Conservation (phyloP, 2,329 filamentous ascomycete species). For the Aspergillus glaucus region DNA sequence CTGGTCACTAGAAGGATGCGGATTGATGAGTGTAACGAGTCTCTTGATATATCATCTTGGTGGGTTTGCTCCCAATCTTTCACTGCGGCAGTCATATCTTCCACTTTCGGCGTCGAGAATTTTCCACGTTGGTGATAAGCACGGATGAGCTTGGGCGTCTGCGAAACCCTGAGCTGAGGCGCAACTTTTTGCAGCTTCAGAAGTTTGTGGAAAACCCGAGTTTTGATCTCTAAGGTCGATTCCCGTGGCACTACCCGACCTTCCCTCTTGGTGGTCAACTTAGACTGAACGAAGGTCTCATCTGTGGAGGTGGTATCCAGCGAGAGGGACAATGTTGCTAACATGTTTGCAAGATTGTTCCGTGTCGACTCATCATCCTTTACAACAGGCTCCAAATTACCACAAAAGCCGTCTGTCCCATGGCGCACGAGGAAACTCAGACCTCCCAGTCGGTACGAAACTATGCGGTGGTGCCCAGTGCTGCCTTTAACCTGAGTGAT, state of each 20-base stretch:
- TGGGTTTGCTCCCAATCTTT: slow-evolving; percentile 32
- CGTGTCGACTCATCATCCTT: not conserved
- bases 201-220: slow-evolving; percentile 26
- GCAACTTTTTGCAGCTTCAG: slow-evolving; percentile 32
- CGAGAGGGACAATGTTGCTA: slow-evolving; percentile 5
- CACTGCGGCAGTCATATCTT: slow-evolving; percentile 30
- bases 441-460: slow-evolving; percentile 40
- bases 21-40: slow-evolving; percentile 27
- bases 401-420: slow-evolving; percentile 34
- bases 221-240: slow-evolving; percentile 44
- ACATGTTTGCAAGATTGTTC: slow-evolving; percentile 10
- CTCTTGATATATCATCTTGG: slow-evolving; percentile 26
- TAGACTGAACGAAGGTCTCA: slow-evolving; percentile 9
- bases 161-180: slow-evolving; percentile 42
- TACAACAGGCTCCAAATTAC: slow-evolving; percentile 20
- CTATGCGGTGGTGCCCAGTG: slow-evolving; percentile 43
- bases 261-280: slow-evolving; percentile 24
- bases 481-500: slow-evolving; percentile 25
- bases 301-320: not conserved
- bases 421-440: slow-evolving; percentile 39
- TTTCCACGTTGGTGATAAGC: slow-evolving; percentile 36
- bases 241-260: slow-evolving; percentile 27
- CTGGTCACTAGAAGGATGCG: too few species aligned
- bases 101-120: slow-evolving; percentile 30
- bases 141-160: slow-evolving; percentile 44